Conservation (phyloP, 345 rosid genomes). For the Eucalyptus marginata region DNA sequence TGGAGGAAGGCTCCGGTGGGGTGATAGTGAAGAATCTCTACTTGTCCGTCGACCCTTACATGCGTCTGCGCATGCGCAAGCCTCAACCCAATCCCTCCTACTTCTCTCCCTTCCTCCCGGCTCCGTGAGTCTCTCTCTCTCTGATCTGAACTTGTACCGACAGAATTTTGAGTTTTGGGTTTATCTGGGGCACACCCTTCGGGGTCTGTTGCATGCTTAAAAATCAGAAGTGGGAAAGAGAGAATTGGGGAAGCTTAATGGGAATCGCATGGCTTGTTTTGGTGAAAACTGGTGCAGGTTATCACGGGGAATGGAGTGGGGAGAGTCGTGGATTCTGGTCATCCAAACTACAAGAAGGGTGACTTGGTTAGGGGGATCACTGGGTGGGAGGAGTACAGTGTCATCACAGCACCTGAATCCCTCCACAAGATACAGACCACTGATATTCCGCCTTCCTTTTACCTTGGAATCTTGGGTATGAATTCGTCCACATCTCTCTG, state of each 20-base stretch:
- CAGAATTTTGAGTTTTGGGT: neutral
- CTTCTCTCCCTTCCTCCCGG: neutral
- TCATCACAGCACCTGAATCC: neutral
- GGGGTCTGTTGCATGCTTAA: neutral
- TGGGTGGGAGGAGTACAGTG: neutral
- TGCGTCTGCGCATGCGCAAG: neutral
- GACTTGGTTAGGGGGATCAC: neutral
- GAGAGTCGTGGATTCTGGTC: neutral
- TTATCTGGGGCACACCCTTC: neutral
- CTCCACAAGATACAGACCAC: neutral
- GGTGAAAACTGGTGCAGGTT: neutral
- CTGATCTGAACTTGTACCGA: neutral
- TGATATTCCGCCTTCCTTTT: neutral
- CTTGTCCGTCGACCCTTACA: slow-evolving; percentile 1
- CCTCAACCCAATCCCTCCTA: neutral
- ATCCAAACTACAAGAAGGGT: neutral
- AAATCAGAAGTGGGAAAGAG: neutral
- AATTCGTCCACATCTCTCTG: neutral
- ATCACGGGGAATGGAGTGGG: neutral
- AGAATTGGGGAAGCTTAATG: neutral
- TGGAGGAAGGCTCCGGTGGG: neutral
- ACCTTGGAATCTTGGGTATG: neutral
- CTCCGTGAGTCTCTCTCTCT: neutral
- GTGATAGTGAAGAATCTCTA: neutral
- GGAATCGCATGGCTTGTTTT: neutral